Evolutionary conservation across 2,329 filamentous ascomycete species (phyloP), one percentile per base, ranked within the genome.

Genomic region (Hirsutella thompsonii): DNA sequence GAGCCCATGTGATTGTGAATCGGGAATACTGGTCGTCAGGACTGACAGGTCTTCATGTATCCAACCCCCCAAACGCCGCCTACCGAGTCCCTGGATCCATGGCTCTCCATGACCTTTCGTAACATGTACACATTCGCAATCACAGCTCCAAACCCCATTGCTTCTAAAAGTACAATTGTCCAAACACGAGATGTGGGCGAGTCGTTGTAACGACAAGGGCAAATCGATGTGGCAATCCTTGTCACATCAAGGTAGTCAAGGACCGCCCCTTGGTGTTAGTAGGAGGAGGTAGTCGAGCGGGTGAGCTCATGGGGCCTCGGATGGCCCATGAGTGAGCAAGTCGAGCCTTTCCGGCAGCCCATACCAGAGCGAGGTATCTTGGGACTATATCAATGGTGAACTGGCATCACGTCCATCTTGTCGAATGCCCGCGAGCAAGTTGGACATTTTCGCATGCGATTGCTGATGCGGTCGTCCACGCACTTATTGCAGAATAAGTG

Each of bases 381-480:
- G 9, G 16, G 23, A 13, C 23, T 4, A 5, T 18, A 29, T 53
- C 50, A 66, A 46, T 64, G 62, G 56, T 83, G 78, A 38, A 79
- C 75, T 19, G 73, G 65, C 86, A 95, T 93, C 46, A 87, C 79
- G 58, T 98, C 92, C 61, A 83, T 83, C 58, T 79, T 83, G 54
- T 94, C 90, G 58, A 98, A 98, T 4, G 86, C 79, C 62, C 83
- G 84, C 53, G 83, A 87, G 69, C 93, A 98, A 52, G 86, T 90
- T 3, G 92, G 92, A 55, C 92, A 98, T 61, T 96, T 96, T 50
- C 92, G 77, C 65, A 90, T 89, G 29, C 92, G 83, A 55, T 92
- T 94, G 36, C 78, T 79, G 46, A 95, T 79, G 43, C 92, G 81
- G 54, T 93, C 83, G 48, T 94, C 86, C 20, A 96, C 83, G 57